Percentiles rank a stretch among this genome's conserved stretches.
Conservation (phyloP, 2,329 filamentous ascomycete genomes). For the Pestalotiopsis sp. region DNA sequence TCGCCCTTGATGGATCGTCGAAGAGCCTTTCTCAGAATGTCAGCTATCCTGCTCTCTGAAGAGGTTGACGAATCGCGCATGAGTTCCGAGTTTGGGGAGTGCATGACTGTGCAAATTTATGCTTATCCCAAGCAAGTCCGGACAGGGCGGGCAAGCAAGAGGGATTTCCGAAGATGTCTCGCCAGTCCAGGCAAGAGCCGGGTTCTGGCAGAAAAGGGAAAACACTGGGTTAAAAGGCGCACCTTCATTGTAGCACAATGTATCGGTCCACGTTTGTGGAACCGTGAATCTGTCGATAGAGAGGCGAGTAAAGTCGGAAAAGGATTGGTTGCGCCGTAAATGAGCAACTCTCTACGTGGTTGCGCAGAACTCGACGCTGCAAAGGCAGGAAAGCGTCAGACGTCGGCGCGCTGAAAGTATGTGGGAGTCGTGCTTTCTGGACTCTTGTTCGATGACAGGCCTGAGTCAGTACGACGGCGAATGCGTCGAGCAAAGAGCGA, state of each 20-base stretch:
- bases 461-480: conserved; percentile 11
- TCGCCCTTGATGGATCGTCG: conserved; percentile 90
- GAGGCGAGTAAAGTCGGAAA: neutral
- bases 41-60: conserved; percentile 26
- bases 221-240: conserved; percentile 31
- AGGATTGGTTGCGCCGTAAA: neutral
- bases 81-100: conserved; percentile 22
- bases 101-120: conserved; percentile 24
- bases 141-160: conserved; percentile 4
- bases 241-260: conserved; percentile 37
- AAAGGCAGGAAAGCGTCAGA: neutral
- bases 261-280: conserved; percentile 23
- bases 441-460: conserved; percentile 1
- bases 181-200: conserved; percentile 18
- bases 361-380: neutral
- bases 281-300: conserved; percentile 6
- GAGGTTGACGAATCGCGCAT: conserved; percentile 26
- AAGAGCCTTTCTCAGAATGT: conserved; percentile 65
- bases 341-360: neutral
- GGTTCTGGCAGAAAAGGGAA: conserved; percentile 15
- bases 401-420: neutral
- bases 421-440: conserved; percentile 1
- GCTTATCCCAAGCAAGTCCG: conserved; percentile 9
- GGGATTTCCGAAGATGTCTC: conserved; percentile 3
- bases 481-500: conserved; percentile 6